These are phyloP conservation scores for Neonothopanus nambi DNA, from an alignment of 1,284 basidiomycete genomes.

Conservation along the genomic window DNA sequence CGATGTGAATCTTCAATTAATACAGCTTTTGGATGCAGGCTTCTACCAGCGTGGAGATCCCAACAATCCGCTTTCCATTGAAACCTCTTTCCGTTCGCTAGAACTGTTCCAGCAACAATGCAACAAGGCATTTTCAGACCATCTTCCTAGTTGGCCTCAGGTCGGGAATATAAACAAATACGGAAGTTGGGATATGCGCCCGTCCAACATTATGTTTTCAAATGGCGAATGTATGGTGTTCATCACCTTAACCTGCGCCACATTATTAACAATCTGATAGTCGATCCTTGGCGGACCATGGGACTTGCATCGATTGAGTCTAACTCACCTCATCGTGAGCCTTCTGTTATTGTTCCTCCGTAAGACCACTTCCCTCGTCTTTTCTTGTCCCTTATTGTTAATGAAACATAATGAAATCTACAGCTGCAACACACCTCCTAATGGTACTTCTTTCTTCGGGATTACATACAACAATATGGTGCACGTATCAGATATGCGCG, in stretches of 20 bases:
- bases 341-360: conserved; percentile 39
- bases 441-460: conserved; percentile 42
- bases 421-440: conserved; percentile 39
- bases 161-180: conserved; percentile 48
- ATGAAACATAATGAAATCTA: background rate
- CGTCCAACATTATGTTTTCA: conserved; percentile 47
- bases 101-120: conserved; percentile 46
- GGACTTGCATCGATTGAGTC: conserved; percentile 49
- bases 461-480: conserved; percentile 47
- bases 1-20: background rate
- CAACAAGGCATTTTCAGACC: conserved; percentile 36
- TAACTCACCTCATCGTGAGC: conserved; percentile 44
- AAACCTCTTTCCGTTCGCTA: conserved; percentile 45
- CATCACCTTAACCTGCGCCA: too few species aligned
- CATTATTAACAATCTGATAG: conserved; percentile 23
- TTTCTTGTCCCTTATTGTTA: background rate
- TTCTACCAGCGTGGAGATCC: conserved; percentile 51
- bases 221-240: conserved; percentile 47
- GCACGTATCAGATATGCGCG: conserved; percentile 49
- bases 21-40: conserved; percentile 27
- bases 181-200: conserved; percentile 52
- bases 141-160: conserved; percentile 39
- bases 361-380: conserved; percentile 27
- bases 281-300: conserved; percentile 57
- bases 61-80: conserved; percentile 44